Conservation (phyloP, 1,284 basidiomycete genomes). For the Ceratobasidium sp. region DNA sequence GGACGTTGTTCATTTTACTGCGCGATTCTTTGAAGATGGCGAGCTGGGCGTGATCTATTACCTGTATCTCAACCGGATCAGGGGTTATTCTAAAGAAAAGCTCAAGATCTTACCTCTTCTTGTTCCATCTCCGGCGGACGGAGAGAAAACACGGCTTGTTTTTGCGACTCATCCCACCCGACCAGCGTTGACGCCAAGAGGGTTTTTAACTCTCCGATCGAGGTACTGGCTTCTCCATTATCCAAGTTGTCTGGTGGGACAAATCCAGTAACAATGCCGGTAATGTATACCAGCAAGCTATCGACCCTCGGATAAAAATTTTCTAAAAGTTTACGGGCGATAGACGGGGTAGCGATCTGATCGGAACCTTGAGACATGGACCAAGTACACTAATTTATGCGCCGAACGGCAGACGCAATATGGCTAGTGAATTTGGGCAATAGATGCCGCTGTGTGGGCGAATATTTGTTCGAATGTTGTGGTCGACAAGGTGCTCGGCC, state of each 20-base stretch:
- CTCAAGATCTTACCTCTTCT: conserved; percentile 23
- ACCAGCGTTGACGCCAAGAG: conserved; percentile 26
- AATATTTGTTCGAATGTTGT: neutral
- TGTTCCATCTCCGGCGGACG: conserved; percentile 29
- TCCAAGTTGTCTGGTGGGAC: neutral
- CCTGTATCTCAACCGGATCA: conserved; percentile 57
- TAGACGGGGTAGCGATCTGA: neutral
- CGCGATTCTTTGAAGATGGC: conserved; percentile 64
- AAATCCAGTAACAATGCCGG: neutral
- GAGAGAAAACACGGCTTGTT: neutral
- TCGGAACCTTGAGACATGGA: neutral
- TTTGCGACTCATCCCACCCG: conserved; percentile 4
- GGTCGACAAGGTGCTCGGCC: neutral
- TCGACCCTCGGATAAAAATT: conserved; percentile 21
- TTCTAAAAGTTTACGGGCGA: conserved; percentile 10
- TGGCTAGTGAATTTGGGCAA: too few species aligned
- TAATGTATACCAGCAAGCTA: conserved; percentile 16
- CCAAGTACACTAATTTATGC: neutral
- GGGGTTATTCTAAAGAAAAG: neutral
- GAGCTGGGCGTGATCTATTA: conserved; percentile 72
- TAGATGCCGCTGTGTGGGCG: too few species aligned
- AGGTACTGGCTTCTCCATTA: neutral
- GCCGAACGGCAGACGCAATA: too few species aligned
- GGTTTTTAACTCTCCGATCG: neutral
- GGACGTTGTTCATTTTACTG: conserved; percentile 65